A percentile compares a stretch with the other conserved stretches of the same genome.
Conservation (phyloP, 768 basidiomycete genomes). For the Boletus pseudopeckii region DNA sequence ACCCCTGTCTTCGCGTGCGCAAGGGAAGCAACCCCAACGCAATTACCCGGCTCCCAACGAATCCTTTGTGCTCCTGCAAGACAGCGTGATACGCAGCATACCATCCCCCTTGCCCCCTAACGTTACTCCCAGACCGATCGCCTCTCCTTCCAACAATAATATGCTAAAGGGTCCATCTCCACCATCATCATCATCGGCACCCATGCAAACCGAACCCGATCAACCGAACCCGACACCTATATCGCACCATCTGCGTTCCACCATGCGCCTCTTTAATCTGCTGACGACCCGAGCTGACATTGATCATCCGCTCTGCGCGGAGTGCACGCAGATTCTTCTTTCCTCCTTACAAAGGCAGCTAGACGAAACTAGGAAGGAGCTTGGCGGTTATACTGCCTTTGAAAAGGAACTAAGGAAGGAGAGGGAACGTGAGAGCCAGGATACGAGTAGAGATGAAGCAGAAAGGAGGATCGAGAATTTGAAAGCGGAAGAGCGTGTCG, state of each 20-base stretch:
- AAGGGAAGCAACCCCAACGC: conserved; percentile 60
- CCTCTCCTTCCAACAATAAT: conserved; percentile 34
- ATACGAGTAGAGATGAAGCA: conserved; percentile 58
- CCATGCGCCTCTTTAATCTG: conserved; percentile 69
- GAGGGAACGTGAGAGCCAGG: conserved; percentile 66
- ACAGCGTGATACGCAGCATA: conserved; percentile 71
- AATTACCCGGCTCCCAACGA: conserved; percentile 63
- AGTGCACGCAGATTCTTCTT: conserved; percentile 85
- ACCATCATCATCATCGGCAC: conserved; percentile 24
- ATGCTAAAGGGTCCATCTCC: conserved; percentile 21
- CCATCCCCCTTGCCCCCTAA: conserved; percentile 51
- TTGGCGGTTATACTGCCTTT: conserved; percentile 91
- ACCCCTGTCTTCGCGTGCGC: conserved; percentile 51
- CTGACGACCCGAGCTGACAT: conserved; percentile 75
- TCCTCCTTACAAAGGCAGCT: conserved; percentile 72
- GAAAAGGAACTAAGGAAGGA: conserved; percentile 85
- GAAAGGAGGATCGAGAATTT: conserved; percentile 72
- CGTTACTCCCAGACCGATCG: conserved; percentile 42
- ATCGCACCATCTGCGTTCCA: conserved; percentile 74
- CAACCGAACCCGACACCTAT: conserved; percentile 68
- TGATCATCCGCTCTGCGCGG: conserved; percentile 92
- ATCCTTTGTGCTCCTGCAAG: conserved; percentile 88
- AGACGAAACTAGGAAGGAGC: conserved; percentile 86
- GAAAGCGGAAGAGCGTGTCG: conserved; percentile 62
- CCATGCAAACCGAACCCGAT: conserved; percentile 44